Evolutionary conservation across 306 rosid species (phyloP).

Genomic region (Echinosophora koreensis): DNA sequence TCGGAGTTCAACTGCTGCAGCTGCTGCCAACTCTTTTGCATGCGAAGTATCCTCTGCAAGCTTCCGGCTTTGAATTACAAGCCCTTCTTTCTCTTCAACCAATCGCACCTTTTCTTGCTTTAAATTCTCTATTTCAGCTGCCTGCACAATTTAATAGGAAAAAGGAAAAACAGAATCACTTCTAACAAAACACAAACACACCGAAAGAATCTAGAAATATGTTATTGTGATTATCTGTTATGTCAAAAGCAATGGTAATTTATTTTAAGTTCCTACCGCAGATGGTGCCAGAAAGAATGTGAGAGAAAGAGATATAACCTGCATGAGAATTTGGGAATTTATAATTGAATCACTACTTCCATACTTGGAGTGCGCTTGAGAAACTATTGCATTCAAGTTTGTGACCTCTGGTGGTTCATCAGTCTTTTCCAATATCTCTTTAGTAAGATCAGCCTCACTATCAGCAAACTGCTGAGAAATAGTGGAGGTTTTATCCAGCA

Average conservation of each 20-base stretch:
- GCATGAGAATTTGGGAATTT: constrained; percentile 63
- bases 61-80: constrained; percentile 76
- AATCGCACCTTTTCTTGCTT: constrained; percentile 78
- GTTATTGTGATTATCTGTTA: constrained; percentile 8
- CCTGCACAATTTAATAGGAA: constrained; percentile 54
- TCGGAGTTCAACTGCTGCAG: constrained; percentile 85
- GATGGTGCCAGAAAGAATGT: constrained; percentile 25
- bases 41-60: constrained; percentile 87
- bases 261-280: constrained; percentile 19
- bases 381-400: constrained; percentile 64
- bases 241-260: constrained; percentile 22
- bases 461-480: constrained; percentile 47
- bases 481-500: constrained; percentile 52
- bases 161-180: constrained; percentile 15
- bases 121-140: constrained; percentile 77
- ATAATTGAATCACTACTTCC: constrained; percentile 51
- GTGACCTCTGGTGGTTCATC: constrained; percentile 55
- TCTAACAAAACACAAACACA: constrained; percentile 11
- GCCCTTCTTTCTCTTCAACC: constrained; percentile 77
- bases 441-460: constrained; percentile 47
- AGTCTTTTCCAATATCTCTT: constrained; percentile 48
- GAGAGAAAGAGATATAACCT: constrained; percentile 58
- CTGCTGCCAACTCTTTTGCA: constrained; percentile 91
- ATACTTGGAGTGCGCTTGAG: constrained; percentile 57
- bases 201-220: constrained; percentile 10